A percentile compares a stretch with the other conserved stretches of the same genome.
These are phyloP conservation scores for Carnegiea gigantea DNA, from an alignment of 179 eudicot genomes.

Conservation along the genomic window DNA sequence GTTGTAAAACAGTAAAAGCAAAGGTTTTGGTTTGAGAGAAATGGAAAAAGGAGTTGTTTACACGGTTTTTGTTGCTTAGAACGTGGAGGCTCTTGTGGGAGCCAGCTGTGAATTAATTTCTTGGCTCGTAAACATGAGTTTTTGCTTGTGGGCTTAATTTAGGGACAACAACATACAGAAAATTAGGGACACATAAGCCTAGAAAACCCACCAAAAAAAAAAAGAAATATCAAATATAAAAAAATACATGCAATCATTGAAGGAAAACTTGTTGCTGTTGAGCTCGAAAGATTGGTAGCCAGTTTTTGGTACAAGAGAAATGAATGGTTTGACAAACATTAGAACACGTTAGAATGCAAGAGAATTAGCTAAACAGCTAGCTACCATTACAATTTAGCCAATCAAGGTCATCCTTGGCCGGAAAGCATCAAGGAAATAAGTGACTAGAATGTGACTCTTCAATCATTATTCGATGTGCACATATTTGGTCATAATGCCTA, in stretches of 20 bases:
- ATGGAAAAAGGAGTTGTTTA: not conserved
- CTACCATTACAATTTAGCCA: not conserved
- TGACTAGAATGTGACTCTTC: not conserved
- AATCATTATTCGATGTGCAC: not conserved
- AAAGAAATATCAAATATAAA: not conserved
- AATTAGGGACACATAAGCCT: not conserved
- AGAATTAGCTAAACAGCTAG: not conserved
- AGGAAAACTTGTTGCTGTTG: not conserved
- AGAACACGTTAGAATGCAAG: not conserved
- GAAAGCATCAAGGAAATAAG: not conserved
- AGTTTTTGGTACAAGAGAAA: not conserved
- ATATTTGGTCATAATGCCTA: no score
- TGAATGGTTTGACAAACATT: not conserved
- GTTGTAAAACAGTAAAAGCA: not conserved
- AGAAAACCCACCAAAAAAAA: not conserved
- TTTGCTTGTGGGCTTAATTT: not conserved
- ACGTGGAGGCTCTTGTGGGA: not conserved
- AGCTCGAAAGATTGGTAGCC: not conserved
- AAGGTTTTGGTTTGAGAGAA: not conserved
- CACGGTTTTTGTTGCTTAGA: slow-evolving; percentile 10
- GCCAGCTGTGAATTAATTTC: not conserved
- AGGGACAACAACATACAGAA: not conserved
- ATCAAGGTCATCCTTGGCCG: not conserved
- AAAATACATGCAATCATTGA: not conserved
- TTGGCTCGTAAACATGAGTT: not conserved